A percentile compares a stretch with the other conserved stretches of the same genome.
These are phyloP conservation scores for Alternaria alternata DNA, from an alignment of 2,329 filamentous ascomycete species.

Conservation along the genomic window DNA sequence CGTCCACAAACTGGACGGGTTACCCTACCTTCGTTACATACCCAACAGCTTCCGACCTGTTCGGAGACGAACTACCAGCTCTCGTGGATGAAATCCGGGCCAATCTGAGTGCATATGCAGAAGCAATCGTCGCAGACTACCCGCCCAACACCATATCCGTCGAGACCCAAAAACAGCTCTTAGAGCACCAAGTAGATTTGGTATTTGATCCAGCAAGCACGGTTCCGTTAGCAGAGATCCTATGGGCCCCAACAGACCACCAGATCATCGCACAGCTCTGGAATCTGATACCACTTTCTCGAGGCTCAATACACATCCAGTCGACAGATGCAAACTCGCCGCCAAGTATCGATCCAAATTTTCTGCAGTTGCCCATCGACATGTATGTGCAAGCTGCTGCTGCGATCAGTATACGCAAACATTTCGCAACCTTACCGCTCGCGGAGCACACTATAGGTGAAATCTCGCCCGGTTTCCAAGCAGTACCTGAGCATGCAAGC, in stretches of 20 bases:
- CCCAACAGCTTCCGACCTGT: constrained; percentile 47
- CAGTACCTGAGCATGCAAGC: constrained; percentile 29
- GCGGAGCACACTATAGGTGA: constrained; percentile 30
- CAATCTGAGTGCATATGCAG: constrained; percentile 42
- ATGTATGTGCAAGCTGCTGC: constrained; percentile 44
- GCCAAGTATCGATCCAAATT: constrained; percentile 54
- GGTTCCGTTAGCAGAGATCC: constrained; percentile 58
- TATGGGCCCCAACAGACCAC: constrained; percentile 49
- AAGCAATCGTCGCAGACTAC: constrained; percentile 30
- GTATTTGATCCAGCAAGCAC: constrained; percentile 52
- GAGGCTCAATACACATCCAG: constrained; percentile 46
- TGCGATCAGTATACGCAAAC: constrained; percentile 43
- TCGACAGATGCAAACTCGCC: constrained; percentile 42
- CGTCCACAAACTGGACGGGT: constrained; percentile 48
- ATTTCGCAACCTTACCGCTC: constrained; percentile 40
- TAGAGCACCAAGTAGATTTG: constrained; percentile 58
- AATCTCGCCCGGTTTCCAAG: constrained; percentile 28
- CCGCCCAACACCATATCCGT: constrained; percentile 29
- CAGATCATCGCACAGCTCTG: constrained; percentile 50
- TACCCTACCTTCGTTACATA: constrained; percentile 51
- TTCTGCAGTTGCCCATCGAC: constrained; percentile 54
- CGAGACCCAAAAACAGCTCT: constrained; percentile 51
- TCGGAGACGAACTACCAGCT: constrained; percentile 35
- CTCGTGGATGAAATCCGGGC: constrained; percentile 34
- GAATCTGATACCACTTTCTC: constrained; percentile 49